Percentiles rank a stretch among this genome's conserved stretches.
phyloP scores from a whole-genome alignment of 208 protist genomes.

The Trypanosoma congolense region DNA sequence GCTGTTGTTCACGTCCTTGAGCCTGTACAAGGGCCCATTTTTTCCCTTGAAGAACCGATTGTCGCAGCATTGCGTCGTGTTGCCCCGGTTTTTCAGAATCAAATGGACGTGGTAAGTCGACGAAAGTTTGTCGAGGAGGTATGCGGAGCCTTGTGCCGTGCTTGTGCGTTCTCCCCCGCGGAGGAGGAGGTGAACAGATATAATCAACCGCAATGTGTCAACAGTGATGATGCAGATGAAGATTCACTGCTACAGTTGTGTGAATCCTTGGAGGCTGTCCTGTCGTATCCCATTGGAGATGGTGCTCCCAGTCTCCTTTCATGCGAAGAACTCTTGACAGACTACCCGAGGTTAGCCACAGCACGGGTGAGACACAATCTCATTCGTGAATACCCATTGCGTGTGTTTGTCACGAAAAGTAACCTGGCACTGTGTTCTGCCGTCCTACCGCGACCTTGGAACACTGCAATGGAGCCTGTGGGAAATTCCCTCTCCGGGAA shows the following conservation, averaged over 20 bases:
- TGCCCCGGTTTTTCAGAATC: constrained; percentile 20
- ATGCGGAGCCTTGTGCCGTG: not conserved
- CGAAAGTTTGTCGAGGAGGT: constrained; percentile 22
- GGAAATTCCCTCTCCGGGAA: no score
- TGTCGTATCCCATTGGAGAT: constrained; percentile 19
- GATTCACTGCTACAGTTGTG: constrained; percentile 21
- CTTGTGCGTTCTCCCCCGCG: not conserved
- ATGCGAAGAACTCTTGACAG: constrained; percentile 20
- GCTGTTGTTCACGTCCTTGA: constrained; percentile 1
- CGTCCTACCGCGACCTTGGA: not conserved
- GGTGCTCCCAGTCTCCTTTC: not conserved
- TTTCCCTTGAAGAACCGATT: constrained; percentile 49
- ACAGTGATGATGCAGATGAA: not conserved
- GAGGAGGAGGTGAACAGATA: not conserved
- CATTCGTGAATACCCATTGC: constrained; percentile 28
- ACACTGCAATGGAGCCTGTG: not conserved
- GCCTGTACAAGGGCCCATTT: constrained; percentile 12
- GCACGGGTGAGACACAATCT: constrained; percentile 36
- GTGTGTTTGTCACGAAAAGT: not conserved
- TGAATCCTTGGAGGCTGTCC: constrained; percentile 35
- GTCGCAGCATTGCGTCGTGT: constrained; percentile 36
- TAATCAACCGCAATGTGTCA: not conserved
- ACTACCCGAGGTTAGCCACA: constrained; percentile 35
- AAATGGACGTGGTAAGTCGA: constrained; percentile 16
- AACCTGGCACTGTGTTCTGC: not conserved